Evolutionary conservation across 176 grass and related monocot genomes (phyloP).

Genomic region (Dendrocalamus sinicus): DNA sequence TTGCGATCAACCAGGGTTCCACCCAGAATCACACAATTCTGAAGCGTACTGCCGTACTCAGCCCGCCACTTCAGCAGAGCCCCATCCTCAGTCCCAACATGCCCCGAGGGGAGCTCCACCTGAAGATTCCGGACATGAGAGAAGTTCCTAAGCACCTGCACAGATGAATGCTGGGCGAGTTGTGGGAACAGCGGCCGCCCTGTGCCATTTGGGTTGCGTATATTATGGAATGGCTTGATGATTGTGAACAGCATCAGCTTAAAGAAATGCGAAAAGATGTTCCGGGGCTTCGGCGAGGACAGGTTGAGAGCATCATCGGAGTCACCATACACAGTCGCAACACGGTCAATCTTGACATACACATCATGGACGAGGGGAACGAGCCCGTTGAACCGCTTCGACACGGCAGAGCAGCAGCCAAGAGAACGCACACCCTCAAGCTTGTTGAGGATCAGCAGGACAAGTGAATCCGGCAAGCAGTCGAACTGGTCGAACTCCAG

Average conservation of each 20-base stretch:
- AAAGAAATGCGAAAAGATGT: constrained; percentile 64
- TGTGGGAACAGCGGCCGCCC: constrained; percentile 61
- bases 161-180: constrained; percentile 71
- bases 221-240: constrained; percentile 68
- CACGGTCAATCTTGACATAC: constrained; percentile 75
- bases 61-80: constrained; percentile 80
- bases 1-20: constrained; percentile 63
- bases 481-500: constrained; percentile 64
- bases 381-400: constrained; percentile 69
- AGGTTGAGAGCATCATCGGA: constrained; percentile 59
- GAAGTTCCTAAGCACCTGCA: constrained; percentile 71
- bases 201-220: constrained; percentile 22
- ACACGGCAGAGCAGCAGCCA: constrained; percentile 75
- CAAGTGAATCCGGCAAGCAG: constrained; percentile 66
- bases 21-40: constrained; percentile 81
- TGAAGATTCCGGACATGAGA: constrained; percentile 67
- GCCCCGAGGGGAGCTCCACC: constrained; percentile 70
- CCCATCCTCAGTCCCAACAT: constrained; percentile 73
- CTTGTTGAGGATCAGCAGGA: constrained; percentile 81
- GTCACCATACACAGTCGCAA: constrained; percentile 64
- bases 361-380: constrained; percentile 72
- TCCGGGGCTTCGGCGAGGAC: constrained; percentile 44
- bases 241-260: constrained; percentile 66
- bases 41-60: constrained; percentile 76
- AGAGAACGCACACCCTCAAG: constrained; percentile 73